Evolutionary conservation across 2,329 filamentous ascomycete genomes (phyloP), one percentile per base, ranked within the genome.

Genomic region (Neofusicoccum ribis): DNA sequence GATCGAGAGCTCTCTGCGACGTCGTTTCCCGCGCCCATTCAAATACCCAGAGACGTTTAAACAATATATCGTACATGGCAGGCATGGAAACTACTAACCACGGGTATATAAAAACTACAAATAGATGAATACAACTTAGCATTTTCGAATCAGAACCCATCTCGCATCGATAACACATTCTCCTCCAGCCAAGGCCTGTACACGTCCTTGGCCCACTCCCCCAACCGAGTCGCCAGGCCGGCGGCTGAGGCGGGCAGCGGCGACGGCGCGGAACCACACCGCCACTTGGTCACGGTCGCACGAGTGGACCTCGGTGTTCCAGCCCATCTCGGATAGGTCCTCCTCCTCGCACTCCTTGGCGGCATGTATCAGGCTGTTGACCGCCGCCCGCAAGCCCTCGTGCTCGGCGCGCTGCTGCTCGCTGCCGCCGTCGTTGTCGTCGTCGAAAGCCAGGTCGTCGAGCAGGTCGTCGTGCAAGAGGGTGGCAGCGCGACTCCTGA

Each of bases 181-280:
- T 54, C 51, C 17, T 20, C 20, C 20, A 54, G n/a, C 51, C 51
- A 54, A 41, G 51, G 51, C 15, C 51, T 39, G 9, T 54, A 54
- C 17, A 17, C 27, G 9, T 54, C 51, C 7, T 41, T 41, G 9
- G 34, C 36, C 51, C 36, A 54, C 20, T 39, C 17, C 6, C 36
- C 51, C 51, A 54, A 41, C n/a, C n/a, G n/a, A n/a, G n/a, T n/a
- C n/a, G n/a, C 36, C 51, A 51, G 47, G 47, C 47, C 47, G 11
- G 47, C 23, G 47, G 47, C 47, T 4, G 47, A n/a, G 47, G 11
- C 27, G 27, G 47, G 47, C 12, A 34, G 47, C 27, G 23, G 47
- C 34, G 47, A 51, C 14, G 47, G 15, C n/a, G 27, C 47, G 47
- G 47, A 34, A 51, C 47, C 47, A 34, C 20, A 51, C n/a, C n/a